Base-by-base conservation (phyloP, 2,329 filamentous ascomycete genomes). In the Fusarium robinianum region DNA sequence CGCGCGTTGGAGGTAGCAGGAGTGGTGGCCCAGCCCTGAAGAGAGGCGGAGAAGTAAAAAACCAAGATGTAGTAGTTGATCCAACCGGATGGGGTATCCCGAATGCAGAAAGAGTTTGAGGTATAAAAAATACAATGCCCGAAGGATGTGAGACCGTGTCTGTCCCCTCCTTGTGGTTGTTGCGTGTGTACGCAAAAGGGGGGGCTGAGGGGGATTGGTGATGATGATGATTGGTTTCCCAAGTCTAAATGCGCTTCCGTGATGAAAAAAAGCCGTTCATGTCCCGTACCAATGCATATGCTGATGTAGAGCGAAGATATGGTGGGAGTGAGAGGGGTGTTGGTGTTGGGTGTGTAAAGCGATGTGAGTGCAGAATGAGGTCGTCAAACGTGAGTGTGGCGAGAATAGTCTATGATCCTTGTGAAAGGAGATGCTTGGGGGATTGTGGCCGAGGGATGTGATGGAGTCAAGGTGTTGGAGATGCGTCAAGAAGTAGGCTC, bases 21-120 rank as follows among this genome's bases (percentile, higher is more conserved):
- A n/a, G n/a, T n/a, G n/a, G n/a, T n/a, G n/a, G n/a, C n/a, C n/a
- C n/a, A n/a, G n/a, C n/a, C n/a, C n/a, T n/a, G 14, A 30, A 23
- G 41, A 42, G 35, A 38, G 35, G 34, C 34, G 25, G 25, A 24
- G 31, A 27, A 31, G 18, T 16, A 19, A 15, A 22, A 17, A n/a
- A 26, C 32, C 36, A 41, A 41, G 35, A 41, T 42, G 38, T 43
- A 22, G n/a, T n/a, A n/a, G n/a, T n/a, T n/a, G n/a, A 49, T 46
- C 44, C 46, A 54, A 56, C 33, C 51, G 38, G 11, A 37, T 53
- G 25, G 53, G 54, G 57, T 60, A 60, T 60, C 47, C 57, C 57
- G 46, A 44, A 55, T 60, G 43, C 52, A 55, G 29, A 35, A 18
- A 29, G 23, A 40, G 9, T 25, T 40, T 29, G 10, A 33, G 21